A percentile compares a stretch with the other conserved stretches of the same genome.
Evolutionary conservation across 1,284 basidiomycete species (phyloP).

Genomic region (Termitomyces sp.): DNA sequence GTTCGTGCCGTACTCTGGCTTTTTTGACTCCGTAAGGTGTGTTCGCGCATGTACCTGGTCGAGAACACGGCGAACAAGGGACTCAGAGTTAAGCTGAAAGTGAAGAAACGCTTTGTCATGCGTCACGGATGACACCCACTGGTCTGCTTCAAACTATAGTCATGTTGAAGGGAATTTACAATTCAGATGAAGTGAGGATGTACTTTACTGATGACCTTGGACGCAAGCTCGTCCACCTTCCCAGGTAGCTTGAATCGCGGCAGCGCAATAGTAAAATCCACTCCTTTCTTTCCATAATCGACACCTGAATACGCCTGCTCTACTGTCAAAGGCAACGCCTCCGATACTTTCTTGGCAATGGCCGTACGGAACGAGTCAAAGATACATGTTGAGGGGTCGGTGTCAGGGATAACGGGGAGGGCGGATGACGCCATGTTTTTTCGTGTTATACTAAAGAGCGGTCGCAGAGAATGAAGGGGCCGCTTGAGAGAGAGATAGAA

Average conservation of each 20-base stretch:
- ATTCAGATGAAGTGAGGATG: constrained; percentile 23
- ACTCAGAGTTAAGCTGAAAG: constrained; percentile 70
- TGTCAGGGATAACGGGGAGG: constrained; percentile 58
- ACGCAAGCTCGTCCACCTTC: constrained; percentile 77
- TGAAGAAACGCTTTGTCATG: constrained; percentile 80
- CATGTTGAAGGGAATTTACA: constrained; percentile 2
- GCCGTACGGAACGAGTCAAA: constrained; percentile 85
- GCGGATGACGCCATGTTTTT: constrained; percentile 20
- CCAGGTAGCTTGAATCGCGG: constrained; percentile 86
- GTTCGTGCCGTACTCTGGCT: constrained; percentile 72
- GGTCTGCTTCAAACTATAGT: constrained; percentile 61
- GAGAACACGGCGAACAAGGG: constrained; percentile 75
- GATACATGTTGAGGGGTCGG: constrained; percentile 67
- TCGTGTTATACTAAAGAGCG: constrained; percentile 10
- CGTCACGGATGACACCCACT: constrained; percentile 61
- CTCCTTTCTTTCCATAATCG: constrained; percentile 87
- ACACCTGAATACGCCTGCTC: constrained; percentile 82
- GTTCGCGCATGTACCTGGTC: constrained; percentile 78
- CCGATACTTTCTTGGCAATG: constrained; percentile 74
- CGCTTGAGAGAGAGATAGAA: constrained; percentile 21
- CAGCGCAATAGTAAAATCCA: constrained; percentile 89
- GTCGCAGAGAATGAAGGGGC: constrained; percentile 12
- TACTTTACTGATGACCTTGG: constrained; percentile 72
- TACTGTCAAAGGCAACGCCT: constrained; percentile 65
- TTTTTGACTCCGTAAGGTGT: constrained; percentile 47